Percentiles rank a stretch among this genome's conserved stretches.
Evolutionary conservation across 1,284 basidiomycete genomes (phyloP).

Genomic region (Malassezia psittaci): DNA sequence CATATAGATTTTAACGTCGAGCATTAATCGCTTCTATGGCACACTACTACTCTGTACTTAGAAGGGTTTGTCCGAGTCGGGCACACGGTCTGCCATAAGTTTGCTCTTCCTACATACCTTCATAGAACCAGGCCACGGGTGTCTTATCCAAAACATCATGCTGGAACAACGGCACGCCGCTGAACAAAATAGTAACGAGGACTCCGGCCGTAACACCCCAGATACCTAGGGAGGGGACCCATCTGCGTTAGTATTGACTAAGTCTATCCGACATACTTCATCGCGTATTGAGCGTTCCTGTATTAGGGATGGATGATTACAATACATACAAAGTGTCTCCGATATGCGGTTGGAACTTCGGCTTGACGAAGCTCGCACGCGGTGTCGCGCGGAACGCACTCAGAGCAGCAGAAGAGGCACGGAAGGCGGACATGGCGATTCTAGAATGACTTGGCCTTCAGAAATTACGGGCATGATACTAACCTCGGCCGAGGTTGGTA

Average conservation of each 20-base stretch:
- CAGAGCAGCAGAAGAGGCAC: constrained; percentile 8
- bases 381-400: constrained; percentile 12
- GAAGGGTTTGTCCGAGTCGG: constrained; percentile 18
- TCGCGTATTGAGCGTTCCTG: constrained; percentile 10
- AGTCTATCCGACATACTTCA: constrained; percentile 7
- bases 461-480: too few relatives aligned
- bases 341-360: constrained; percentile 13
- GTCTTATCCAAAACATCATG: constrained; percentile 16
- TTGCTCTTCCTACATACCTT: constrained; percentile 9
- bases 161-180: constrained; percentile 17
- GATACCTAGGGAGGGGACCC: constrained; percentile 15
- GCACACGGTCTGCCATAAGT: constrained; percentile 14
- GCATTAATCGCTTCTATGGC: not conserved
- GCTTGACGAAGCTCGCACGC: constrained; percentile 4
- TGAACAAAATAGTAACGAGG: constrained; percentile 10
- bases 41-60: not conserved
- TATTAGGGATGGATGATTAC: not conserved
- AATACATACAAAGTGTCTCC: constrained; percentile 14
- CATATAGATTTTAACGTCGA: not conserved
- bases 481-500: too few relatives aligned
- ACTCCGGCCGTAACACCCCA: constrained; percentile 12
- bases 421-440: constrained; percentile 14
- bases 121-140: constrained; percentile 16
- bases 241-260: constrained; percentile 12
- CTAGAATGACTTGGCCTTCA: not conserved